Evolutionary conservation across 768 basidiomycete species (phyloP).

Genomic region (Tulasnella sp.): DNA sequence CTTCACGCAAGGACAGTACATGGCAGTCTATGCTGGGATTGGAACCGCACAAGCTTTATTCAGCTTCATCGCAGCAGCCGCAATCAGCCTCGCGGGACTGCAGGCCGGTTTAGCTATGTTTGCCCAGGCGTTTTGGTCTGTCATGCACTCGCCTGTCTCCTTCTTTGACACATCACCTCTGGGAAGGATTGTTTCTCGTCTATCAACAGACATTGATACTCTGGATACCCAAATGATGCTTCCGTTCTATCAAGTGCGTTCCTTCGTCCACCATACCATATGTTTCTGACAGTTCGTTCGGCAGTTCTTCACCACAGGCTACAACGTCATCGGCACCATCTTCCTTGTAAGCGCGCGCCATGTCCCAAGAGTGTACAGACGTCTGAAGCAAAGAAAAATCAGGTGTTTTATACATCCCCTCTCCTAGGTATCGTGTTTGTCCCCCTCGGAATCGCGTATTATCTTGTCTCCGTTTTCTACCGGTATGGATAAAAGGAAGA

Average conservation of each 20-base stretch:
- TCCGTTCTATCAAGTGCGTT: neutral
- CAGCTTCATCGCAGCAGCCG: constrained; percentile 36
- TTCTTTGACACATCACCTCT: constrained; percentile 43
- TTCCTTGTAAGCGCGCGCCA: too few relatives aligned
- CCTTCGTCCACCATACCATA: neutral
- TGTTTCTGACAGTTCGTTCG: neutral
- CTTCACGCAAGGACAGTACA: constrained; percentile 54
- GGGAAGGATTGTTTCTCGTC: constrained; percentile 26
- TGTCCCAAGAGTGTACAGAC: constrained; percentile 25
- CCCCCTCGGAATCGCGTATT: constrained; percentile 43
- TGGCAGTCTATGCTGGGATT: constrained; percentile 40
- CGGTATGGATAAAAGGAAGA: constrained; percentile 23
- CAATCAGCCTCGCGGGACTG: constrained; percentile 26
- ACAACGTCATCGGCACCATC: too few relatives aligned
- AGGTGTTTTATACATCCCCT: constrained; percentile 53
- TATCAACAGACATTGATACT: constrained; percentile 27
- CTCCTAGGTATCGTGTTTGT: constrained; percentile 53
- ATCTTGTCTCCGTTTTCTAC: constrained; percentile 43
- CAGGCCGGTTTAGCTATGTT: constrained; percentile 38
- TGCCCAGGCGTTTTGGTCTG: constrained; percentile 40
- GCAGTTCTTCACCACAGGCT: constrained; percentile 1
- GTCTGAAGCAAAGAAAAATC: too few relatives aligned
- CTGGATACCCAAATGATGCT: constrained; percentile 25
- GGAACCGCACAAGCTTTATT: constrained; percentile 42
- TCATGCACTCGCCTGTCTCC: constrained; percentile 48